Percentiles rank a stretch among this genome's conserved stretches.
phyloP scores from a whole-genome alignment of 495 filamentous ascomycete species.

The Talaromyces proteolyticus region DNA sequence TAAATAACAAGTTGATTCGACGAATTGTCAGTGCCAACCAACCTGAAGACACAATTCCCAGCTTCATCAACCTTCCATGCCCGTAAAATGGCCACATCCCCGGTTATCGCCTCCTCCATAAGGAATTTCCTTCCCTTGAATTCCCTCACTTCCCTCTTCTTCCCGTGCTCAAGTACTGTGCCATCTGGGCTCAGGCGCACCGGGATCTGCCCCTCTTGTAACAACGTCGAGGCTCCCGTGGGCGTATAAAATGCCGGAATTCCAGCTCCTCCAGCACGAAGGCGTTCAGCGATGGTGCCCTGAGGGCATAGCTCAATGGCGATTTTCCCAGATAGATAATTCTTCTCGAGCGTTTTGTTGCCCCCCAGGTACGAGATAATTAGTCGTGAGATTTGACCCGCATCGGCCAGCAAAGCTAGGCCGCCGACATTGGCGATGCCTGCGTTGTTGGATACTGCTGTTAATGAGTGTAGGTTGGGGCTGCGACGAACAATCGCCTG shows the following conservation, averaged over 20 bases:
- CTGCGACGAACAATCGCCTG: constrained; percentile 64
- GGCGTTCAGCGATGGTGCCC: constrained; percentile 81
- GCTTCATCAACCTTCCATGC: constrained; percentile 83
- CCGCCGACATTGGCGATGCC: constrained; percentile 69
- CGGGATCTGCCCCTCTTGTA: constrained; percentile 81
- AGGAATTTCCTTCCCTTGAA: constrained; percentile 83
- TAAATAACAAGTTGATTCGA: constrained; percentile 34
- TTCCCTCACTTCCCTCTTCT: constrained; percentile 73
- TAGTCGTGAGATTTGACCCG: constrained; percentile 77
- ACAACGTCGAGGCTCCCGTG: constrained; percentile 74
- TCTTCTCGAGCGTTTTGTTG: constrained; percentile 80
- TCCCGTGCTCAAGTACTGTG: constrained; percentile 61
- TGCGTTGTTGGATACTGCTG: constrained; percentile 89
- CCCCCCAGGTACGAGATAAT: constrained; percentile 83
- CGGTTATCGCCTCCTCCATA: constrained; percentile 77
- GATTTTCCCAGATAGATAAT: constrained; percentile 78
- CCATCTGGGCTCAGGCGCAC: constrained; percentile 70
- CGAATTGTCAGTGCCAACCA: constrained; percentile 27
- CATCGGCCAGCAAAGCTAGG: constrained; percentile 70
- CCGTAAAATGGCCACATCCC: constrained; percentile 84
- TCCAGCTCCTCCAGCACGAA: constrained; percentile 77
- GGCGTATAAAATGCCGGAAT: constrained; percentile 91
- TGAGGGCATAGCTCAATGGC: constrained; percentile 85
- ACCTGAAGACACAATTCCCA: constrained; percentile 87
- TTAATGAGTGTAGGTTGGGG: constrained; percentile 63